Evolutionary conservation across 805 yeast genomes (phyloP), one percentile per base, ranked within the genome.

Genomic region (Metschnikowia reukaufii): DNA sequence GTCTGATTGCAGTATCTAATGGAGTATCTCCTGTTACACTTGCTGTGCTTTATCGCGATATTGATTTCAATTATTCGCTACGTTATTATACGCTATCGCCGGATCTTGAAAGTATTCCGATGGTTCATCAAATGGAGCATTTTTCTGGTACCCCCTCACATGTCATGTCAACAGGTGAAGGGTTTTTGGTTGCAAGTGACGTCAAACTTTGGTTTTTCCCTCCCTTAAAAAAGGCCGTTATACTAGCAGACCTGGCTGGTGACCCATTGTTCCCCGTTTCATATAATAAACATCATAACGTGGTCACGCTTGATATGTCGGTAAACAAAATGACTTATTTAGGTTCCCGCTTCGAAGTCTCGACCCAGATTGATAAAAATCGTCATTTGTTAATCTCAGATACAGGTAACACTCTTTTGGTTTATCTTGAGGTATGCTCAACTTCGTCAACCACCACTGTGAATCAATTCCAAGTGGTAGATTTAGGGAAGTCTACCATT

Each of bases 31-130:
- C 40, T 13, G 39, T 39, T 6, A 27, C 49, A 10, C n/a, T 68
- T 13, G 72, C 69, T 1, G 47, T 67, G 1, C 45, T 69, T 5
- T 67, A 64, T 48, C 57, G 73, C 18, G 73, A 68, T 44, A 64
- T 63, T 39, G 66, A 65, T 39, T 66, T 62, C 51, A 55, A 57
- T 43, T 62, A 60, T 40, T 65, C 71, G 9, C 47, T 70, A 35
- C 57, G 74, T 27, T 61, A 51, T 52, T 70, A 65, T 51, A 31
- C 45, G n/a, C 27, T 67, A 3, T 52, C 52, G 23, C 16, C 37
- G 18, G 33, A 18, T 1, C 37, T 36, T 4, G 36, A 43, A 4
- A 40, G 20, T 0, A 44, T 62, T 12, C 27, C 42, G 1, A 29
- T 65, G 18, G 10, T 36, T 16, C 48, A 51, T 23, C 70, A 68